A percentile compares a stretch with the other conserved stretches of the same genome.
These are phyloP conservation scores for Leptoxyphium fumago DNA, from an alignment of 2,329 filamentous ascomycete genomes.

Conservation along the genomic window DNA sequence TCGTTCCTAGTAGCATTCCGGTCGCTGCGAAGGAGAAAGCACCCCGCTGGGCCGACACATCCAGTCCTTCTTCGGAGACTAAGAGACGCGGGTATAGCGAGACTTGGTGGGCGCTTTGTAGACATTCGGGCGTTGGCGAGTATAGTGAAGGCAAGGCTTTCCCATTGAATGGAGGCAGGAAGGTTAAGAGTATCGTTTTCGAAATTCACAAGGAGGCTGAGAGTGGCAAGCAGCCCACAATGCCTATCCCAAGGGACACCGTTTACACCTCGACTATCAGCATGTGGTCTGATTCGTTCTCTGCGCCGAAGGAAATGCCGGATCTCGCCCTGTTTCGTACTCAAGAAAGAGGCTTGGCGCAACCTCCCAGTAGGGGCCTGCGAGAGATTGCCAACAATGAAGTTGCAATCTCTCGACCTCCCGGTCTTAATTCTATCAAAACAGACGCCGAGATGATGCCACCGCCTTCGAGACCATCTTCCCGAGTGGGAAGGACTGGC, in stretches of 20 bases:
- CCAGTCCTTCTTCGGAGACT: constrained; percentile 27
- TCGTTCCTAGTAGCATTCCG: constrained; percentile 46
- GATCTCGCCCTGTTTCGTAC: constrained; percentile 13
- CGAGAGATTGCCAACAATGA: constrained; percentile 34
- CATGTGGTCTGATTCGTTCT: constrained; percentile 23
- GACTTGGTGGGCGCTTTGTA: constrained; percentile 36
- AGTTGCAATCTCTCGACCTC: constrained; percentile 12
- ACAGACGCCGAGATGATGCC: constrained; percentile 21
- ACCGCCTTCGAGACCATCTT: constrained; percentile 14
- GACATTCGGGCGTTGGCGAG: constrained; percentile 35
- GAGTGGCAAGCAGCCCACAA: constrained; percentile 31
- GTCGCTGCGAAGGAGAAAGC: constrained; percentile 28
- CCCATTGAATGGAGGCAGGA: constrained; percentile 30
- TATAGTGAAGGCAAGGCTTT: constrained; percentile 32
- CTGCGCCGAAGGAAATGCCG: constrained; percentile 23
- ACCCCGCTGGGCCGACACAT: constrained; percentile 32
- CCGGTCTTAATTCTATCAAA: constrained; percentile 6
- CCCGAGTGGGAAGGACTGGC: constrained; percentile 12
- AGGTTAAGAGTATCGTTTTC: constrained; percentile 33
- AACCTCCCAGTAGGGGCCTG: constrained; percentile 25
- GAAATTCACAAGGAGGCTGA: constrained; percentile 36
- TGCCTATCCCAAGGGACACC: constrained; percentile 33
- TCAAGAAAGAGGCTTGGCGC: constrained; percentile 20
- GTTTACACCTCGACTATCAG: constrained; percentile 29
- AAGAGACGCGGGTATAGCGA: constrained; percentile 34